These are phyloP conservation scores for Pseudotulostoma volvatum DNA, from an alignment of 495 filamentous ascomycete species.

Conservation along the genomic window DNA sequence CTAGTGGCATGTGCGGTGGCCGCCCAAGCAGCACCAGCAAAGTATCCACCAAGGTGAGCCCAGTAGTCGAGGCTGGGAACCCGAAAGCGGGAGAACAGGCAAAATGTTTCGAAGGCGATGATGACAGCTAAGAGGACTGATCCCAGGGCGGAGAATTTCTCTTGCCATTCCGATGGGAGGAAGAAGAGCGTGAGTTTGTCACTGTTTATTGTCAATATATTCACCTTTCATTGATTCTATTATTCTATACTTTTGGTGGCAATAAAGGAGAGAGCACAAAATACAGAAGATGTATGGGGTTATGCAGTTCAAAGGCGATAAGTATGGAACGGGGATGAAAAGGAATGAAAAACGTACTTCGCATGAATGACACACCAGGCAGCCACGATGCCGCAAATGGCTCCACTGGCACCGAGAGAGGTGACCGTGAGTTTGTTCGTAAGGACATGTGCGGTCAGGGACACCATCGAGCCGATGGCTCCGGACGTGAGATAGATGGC, in stretches of 20 bases:
- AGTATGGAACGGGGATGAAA: not conserved
- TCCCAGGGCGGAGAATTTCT: constrained; percentile 18
- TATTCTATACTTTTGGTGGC: no score
- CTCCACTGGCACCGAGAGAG: constrained; percentile 60
- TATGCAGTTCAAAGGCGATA: no score
- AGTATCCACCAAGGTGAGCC: constrained; percentile 58
- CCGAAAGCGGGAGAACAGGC: constrained; percentile 16
- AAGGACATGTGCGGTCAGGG: constrained; percentile 43
- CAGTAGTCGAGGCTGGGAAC: constrained; percentile 39
- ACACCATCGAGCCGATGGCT: constrained; percentile 45
- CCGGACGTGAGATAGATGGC: constrained; percentile 58
- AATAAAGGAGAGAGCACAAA: no score
- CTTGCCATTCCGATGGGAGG: constrained; percentile 22
- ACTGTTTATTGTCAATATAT: constrained; percentile 8
- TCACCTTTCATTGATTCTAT: no score
- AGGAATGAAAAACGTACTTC: constrained; percentile 19
- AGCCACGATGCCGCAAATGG: constrained; percentile 47
- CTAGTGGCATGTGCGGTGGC: no score
- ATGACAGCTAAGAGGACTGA: constrained; percentile 23
- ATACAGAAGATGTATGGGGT: no score
- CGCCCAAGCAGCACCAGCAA: constrained; percentile 29
- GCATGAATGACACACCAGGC: constrained; percentile 53
- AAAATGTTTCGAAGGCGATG: constrained; percentile 23
- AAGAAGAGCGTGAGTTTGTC: constrained; percentile 28
- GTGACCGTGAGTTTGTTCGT: constrained; percentile 29